Evolutionary conservation across 805 yeast genomes (phyloP).

Genomic region (Ogataea nitratoaversa): DNA sequence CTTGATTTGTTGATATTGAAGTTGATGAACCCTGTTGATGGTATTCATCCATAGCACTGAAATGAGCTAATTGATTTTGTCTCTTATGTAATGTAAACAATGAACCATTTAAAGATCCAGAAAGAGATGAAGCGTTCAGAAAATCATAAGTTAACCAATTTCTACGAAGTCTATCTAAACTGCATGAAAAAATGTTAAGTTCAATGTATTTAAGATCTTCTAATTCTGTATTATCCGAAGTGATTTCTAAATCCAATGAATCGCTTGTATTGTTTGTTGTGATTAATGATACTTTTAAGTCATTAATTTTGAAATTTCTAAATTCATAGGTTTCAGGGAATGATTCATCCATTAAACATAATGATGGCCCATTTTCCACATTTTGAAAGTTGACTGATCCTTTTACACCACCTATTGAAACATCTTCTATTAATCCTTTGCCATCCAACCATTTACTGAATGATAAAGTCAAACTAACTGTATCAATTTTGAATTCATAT

Average conservation of each 20-base stretch:
- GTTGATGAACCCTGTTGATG: constrained; percentile 3
- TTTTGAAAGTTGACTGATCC: constrained; percentile 30
- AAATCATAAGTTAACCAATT: constrained; percentile 60
- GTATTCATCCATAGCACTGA: constrained; percentile 29
- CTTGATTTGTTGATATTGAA: constrained; percentile 25
- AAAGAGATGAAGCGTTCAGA: constrained; percentile 63
- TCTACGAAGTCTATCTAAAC: constrained; percentile 55
- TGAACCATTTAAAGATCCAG: constrained; percentile 72
- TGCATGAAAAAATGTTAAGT: constrained; percentile 61
- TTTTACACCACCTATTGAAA: constrained; percentile 44
- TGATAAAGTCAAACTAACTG: constrained; percentile 42
- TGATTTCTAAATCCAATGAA: not conserved
- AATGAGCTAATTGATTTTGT: constrained; percentile 52
- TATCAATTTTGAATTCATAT: constrained; percentile 37
- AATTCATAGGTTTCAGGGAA: constrained; percentile 34
- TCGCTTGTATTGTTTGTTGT: constrained; percentile 2
- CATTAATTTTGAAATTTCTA: constrained; percentile 43
- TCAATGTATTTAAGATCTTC: constrained; percentile 34
- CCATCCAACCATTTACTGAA: constrained; percentile 56
- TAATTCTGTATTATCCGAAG: constrained; percentile 13
- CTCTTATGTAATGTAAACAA: constrained; percentile 74
- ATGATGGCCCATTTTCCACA: constrained; percentile 2
- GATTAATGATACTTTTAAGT: constrained; percentile 38
- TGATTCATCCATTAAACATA: constrained; percentile 16
- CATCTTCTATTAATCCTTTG: constrained; percentile 44